phyloP scores from a whole-genome alignment of 2,329 filamentous ascomycete species.

The Alternaria sp. region DNA sequence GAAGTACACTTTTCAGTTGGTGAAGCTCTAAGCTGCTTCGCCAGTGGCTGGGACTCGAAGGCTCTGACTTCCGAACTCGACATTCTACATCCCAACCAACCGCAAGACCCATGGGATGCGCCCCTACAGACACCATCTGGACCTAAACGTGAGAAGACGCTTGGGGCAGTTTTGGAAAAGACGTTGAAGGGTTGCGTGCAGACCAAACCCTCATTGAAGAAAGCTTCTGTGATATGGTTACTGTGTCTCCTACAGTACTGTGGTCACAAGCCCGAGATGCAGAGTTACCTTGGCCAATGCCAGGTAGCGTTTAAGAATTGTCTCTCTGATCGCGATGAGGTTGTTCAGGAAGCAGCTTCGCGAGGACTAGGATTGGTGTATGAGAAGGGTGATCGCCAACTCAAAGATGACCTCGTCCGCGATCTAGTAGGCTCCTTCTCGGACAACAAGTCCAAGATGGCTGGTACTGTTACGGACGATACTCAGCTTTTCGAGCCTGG shows the following conservation, averaged over 20 bases:
- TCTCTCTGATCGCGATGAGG: slow-evolving; percentile 85
- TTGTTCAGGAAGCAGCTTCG: slow-evolving; percentile 95
- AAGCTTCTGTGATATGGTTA: slow-evolving; percentile 94
- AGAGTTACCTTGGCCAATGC: slow-evolving; percentile 75
- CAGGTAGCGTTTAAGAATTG: slow-evolving; percentile 89
- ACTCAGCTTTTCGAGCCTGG: slow-evolving; percentile 94
- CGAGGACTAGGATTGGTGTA: slow-evolving; percentile 91
- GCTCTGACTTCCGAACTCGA: slow-evolving; percentile 78
- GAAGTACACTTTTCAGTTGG: slow-evolving; percentile 92
- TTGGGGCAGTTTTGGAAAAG: slow-evolving; percentile 68
- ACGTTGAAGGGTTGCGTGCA: slow-evolving; percentile 78
- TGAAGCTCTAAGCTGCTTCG: slow-evolving; percentile 80
- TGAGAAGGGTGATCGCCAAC: slow-evolving; percentile 81
- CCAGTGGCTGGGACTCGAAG: slow-evolving; percentile 83
- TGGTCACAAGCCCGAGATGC: slow-evolving; percentile 76
- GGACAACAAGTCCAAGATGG: slow-evolving; percentile 71
- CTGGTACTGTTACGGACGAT: slow-evolving; percentile 82
- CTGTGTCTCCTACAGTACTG: slow-evolving; percentile 91
- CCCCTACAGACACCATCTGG: slow-evolving; percentile 38
- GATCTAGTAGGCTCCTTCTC: slow-evolving; percentile 89
- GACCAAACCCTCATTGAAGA: slow-evolving; percentile 86
- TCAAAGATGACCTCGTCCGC: slow-evolving; percentile 83
- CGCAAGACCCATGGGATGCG: slow-evolving; percentile 40
- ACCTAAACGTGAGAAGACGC: slow-evolving; percentile 52
- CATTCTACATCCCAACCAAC: slow-evolving; percentile 64